These are phyloP conservation scores for Fomitopsis pulvina DNA, from an alignment of 768 basidiomycete species.

Conservation along the genomic window DNA sequence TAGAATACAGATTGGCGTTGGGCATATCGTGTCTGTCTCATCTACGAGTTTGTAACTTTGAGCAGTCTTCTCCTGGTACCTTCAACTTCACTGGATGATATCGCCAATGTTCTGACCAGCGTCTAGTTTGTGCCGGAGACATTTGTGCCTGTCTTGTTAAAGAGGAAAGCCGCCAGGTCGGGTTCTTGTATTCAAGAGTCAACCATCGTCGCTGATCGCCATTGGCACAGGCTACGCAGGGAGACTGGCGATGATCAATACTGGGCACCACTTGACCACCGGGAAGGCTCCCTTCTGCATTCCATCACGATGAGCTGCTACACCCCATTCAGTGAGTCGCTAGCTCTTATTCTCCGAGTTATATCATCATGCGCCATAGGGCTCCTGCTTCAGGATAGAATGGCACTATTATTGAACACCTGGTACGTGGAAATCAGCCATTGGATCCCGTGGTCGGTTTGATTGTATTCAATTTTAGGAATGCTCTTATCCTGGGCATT, in stretches of 20 bases:
- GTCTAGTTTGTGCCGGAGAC: conserved; percentile 68
- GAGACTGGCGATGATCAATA: conserved; percentile 46
- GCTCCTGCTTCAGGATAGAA: conserved; percentile 59
- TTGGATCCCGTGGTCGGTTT: neutral
- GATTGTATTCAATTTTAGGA: conserved; percentile 20
- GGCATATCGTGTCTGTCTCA: conserved; percentile 67
- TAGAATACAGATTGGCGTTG: conserved; percentile 64
- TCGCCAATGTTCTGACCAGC: neutral
- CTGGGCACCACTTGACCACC: conserved; percentile 54
- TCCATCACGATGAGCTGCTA: conserved; percentile 56
- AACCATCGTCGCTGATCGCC: too few species aligned
- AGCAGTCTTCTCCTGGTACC: neutral
- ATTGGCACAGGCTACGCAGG: conserved; percentile 41
- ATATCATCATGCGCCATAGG: conserved; percentile 31
- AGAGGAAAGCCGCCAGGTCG: conserved; percentile 51
- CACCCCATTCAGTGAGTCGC: conserved; percentile 61
- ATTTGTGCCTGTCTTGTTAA: conserved; percentile 53
- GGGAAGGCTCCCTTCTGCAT: conserved; percentile 34
- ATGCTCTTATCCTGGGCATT: conserved; percentile 34
- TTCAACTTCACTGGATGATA: neutral
- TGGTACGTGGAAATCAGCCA: conserved; percentile 41
- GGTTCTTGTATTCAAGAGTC: too few species aligned
- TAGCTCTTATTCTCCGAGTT: neutral
- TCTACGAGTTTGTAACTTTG: conserved; percentile 58
- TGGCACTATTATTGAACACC: conserved; percentile 64